Evolutionary conservation across 108 stramenopile species (phyloP), one percentile per base, ranked within the genome.

Genomic region (Cyclotella baltica): DNA sequence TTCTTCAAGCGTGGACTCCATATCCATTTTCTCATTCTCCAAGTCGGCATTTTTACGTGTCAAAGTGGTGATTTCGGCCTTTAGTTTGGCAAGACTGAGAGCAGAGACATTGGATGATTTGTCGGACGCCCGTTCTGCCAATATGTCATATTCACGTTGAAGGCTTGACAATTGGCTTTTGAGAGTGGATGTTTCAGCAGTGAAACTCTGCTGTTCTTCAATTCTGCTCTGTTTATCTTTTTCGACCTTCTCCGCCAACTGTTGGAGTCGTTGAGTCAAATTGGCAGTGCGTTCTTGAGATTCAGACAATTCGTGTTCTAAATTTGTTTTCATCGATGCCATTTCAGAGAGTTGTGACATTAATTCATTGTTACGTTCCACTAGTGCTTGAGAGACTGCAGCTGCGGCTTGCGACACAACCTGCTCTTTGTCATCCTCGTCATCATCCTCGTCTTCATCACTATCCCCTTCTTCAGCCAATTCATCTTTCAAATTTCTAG

Each of bases 1-100:
- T 29, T 95, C 94, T 78, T 95, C 94, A 36, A 92, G 76, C 1
- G 88, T 83, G 23, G 75, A 62, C 58, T 95, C 92, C 61, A 87
- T 67, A 38, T 95, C 92, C 53, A 85, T 77, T 47, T 88, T 89
- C 33, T 91, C 92, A 29, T 86, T 58, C 58, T 83, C 80, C 37
- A 91, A 77, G 55, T 90, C 86, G 58, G 88, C 90, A 43, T 88
- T 84, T 58, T 87, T 79, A 25, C 94, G 88, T 67, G 84, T 85
- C 37, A 80, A 66, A 11, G 80, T 76, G 0, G 84, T 87, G 22
- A 92, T 43, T 48, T 92, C 89, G 6, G 92, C 89, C 36, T 89
- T 89, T 9, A 93, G 58, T 53, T 84, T 90, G 56, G 94, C 92
- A 11, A 87, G 50, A 3, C 74, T 62, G 4, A 74, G 52, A 23